Percentiles rank a stretch among this genome's conserved stretches.
phyloP scores from a whole-genome alignment of 108 stramenopile species.

The Fragilaria radians region DNA sequence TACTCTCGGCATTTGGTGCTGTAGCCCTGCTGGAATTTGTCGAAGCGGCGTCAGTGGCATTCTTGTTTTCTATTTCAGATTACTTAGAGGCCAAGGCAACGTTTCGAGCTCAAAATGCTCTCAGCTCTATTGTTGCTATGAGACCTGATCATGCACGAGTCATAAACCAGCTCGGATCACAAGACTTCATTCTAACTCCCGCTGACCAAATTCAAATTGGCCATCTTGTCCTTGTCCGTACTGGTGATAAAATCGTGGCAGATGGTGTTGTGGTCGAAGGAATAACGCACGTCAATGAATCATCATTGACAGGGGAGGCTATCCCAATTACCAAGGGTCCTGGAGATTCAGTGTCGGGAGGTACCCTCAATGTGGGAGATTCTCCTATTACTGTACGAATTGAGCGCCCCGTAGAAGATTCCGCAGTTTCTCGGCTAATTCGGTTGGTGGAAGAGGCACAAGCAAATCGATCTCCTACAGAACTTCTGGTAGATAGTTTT shows the following conservation, averaged over 20 bases:
- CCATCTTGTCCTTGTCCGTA: slow-evolving; percentile 71
- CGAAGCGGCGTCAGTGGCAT: slow-evolving; percentile 84
- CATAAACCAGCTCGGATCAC: slow-evolving; percentile 39
- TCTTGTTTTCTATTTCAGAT: slow-evolving; percentile 78
- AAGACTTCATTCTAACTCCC: slow-evolving; percentile 57
- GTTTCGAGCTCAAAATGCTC: slow-evolving; percentile 58
- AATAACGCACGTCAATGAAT: slow-evolving; percentile 70
- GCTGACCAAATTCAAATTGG: slow-evolving; percentile 68
- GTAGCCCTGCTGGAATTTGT: slow-evolving; percentile 64
- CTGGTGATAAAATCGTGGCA: slow-evolving; percentile 90
- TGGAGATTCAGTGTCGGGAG: slow-evolving; percentile 55
- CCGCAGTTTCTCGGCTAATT: slow-evolving; percentile 67
- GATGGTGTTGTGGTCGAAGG: slow-evolving; percentile 81
- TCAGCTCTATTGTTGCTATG: slow-evolving; percentile 58
- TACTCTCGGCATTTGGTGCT: slow-evolving; percentile 78
- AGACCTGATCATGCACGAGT: slow-evolving; percentile 83
- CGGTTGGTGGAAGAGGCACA: slow-evolving; percentile 80
- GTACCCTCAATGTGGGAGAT: slow-evolving; percentile 51
- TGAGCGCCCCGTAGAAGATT: slow-evolving; percentile 45
- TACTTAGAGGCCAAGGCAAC: slow-evolving; percentile 73
- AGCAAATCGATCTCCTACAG: slow-evolving; percentile 67
- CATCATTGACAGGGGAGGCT: slow-evolving; percentile 81
- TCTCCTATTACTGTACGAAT: slow-evolving; percentile 32
- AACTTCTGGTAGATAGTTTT: slow-evolving; percentile 75
- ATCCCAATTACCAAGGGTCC: slow-evolving; percentile 46